Evolutionary conservation across 2,329 filamentous ascomycete genomes (phyloP).

Genomic region (Pseudocercospora eumusae): DNA sequence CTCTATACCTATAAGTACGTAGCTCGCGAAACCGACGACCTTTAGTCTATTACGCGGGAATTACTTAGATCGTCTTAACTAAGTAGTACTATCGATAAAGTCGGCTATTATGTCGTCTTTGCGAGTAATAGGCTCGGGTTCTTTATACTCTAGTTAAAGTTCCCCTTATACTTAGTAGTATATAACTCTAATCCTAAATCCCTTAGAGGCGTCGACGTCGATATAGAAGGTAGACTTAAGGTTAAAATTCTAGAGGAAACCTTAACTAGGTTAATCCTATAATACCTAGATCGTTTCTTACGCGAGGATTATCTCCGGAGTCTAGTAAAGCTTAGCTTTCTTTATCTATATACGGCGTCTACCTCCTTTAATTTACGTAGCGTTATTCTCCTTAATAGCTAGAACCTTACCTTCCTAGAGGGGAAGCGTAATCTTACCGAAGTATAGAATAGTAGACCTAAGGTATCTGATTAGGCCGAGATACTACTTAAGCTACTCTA

Average conservation of each 20-base stretch:
- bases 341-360: neutral
- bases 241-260: neutral
- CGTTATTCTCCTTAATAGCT: neutral
- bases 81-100: neutral
- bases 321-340: neutral
- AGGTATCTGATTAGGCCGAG: neutral
- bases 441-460: neutral
- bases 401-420: neutral
- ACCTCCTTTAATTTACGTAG: neutral
- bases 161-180: neutral
- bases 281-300: neutral
- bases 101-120: neutral
- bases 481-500: neutral
- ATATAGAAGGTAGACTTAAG: neutral
- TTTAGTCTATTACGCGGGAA: neutral
- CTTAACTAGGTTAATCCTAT: neutral
- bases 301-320: neutral
- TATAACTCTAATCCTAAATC: neutral
- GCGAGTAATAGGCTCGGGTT: neutral
- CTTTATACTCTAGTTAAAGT: neutral
- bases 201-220: neutral
- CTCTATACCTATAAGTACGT: neutral
- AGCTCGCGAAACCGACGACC: neutral
- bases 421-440: neutral
- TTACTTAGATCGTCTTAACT: neutral